A percentile compares a stretch with the other conserved stretches of the same genome.
phyloP scores from a whole-genome alignment of 371 early-diverging fungal species.

The Mortierella sp. region DNA sequence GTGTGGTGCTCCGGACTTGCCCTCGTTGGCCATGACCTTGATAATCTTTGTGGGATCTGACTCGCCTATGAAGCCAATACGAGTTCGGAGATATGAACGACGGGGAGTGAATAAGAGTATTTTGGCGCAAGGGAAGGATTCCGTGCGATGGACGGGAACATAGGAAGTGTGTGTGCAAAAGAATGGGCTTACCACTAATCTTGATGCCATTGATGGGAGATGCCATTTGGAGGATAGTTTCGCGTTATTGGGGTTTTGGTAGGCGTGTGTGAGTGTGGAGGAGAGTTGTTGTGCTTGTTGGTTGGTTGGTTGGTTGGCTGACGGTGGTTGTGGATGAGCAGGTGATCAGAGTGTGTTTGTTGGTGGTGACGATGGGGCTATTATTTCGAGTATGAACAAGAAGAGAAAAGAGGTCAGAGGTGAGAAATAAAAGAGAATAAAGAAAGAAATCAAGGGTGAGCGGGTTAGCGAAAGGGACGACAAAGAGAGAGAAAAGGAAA shows the following conservation, averaged over 20 bases:
- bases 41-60: constrained; percentile 63
- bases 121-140: neutral
- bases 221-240: constrained; percentile 18
- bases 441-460: neutral
- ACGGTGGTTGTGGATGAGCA: neutral
- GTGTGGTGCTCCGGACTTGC: constrained; percentile 83
- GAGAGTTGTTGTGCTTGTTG: neutral
- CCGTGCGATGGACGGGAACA: neutral
- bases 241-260: neutral
- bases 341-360: neutral
- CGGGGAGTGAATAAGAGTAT: neutral
- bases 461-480: neutral
- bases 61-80: constrained; percentile 56
- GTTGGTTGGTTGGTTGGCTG: neutral
- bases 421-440: neutral
- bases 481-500: neutral
- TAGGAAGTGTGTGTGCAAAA: neutral
- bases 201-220: constrained; percentile 36
- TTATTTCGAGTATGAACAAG: neutral
- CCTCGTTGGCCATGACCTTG: constrained; percentile 83
- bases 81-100: constrained; percentile 2
- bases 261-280: neutral
- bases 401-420: neutral
- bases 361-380: constrained; percentile 9
- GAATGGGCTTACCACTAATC: constrained; percentile 32